Base-by-base conservation (phyloP, 306 rosid genomes). In the Astragalus glycyphyllos region DNA sequence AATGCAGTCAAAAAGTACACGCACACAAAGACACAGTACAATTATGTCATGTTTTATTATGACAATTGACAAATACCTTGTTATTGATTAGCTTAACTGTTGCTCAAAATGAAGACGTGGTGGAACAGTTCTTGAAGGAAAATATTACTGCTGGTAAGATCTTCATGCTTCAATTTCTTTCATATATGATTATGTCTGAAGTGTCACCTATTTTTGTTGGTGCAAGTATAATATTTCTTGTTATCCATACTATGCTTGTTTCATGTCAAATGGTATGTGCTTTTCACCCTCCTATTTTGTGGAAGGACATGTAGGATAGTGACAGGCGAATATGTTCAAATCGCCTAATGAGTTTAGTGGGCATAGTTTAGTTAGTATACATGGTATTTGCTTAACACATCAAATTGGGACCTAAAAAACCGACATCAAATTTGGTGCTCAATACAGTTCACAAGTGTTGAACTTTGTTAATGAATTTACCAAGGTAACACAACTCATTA, bases 101-200 rank as follows among this genome's bases (percentile, higher is more conserved):
- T 63, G 86, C 96, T 62, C 99, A 94, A 69, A 90, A 94, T 63
- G 96, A 94, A 83, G 89, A 89, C 49, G 89, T 94, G 14, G 87
- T 94, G 37, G 96, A 87, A 73, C 89, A 83, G 72, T 94, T 94
- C 79, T 90, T 90, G 72, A 86, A 82, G 83, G 88, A 80, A 69
- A 82, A 89, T 63, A 14, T 72, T 72, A 80, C 88, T 26, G 97
- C 97, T 2, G 92, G 98, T 88, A 81, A 44, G 79, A 61, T 71
- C 49, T 46, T 62, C 29, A 34, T 68, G 35, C 83, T 77, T 42
- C 26, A 26, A 67, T 16, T 44, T 50, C 14, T 56, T 65, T 81
- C 64, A 11, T 0, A 20, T 23, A 3, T 23, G 20, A 47, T n/a
- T 47, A 14, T 47, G 80, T 31, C 13, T 62, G 63, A 61, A 59